Conservation (phyloP, 129 eudicot species). For the Flaveria brownii region DNA sequence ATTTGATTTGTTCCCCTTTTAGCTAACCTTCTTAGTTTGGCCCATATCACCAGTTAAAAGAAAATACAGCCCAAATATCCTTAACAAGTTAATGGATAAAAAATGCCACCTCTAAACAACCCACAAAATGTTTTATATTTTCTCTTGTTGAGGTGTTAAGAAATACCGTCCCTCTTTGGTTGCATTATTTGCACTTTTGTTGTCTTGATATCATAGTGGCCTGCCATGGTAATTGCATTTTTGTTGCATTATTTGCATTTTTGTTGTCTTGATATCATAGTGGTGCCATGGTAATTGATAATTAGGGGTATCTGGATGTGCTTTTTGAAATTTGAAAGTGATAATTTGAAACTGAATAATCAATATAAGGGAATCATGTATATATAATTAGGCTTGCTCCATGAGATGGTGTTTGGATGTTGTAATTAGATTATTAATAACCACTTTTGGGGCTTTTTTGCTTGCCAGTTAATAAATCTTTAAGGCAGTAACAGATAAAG, state of each 20-base stretch:
- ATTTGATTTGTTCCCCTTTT: not conserved
- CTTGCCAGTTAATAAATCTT: not conserved
- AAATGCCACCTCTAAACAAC: not conserved
- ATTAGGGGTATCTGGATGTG: not conserved
- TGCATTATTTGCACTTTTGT: not conserved
- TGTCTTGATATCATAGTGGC: not conserved
- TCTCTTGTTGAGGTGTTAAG: constrained; percentile 16
- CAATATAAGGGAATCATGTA: not conserved
- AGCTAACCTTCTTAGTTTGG: not conserved
- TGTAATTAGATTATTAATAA: not conserved
- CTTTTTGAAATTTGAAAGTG: not conserved
- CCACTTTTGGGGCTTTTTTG: not conserved
- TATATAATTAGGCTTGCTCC: not conserved
- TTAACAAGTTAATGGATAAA: not conserved
- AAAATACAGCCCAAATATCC: not conserved
- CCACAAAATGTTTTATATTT: constrained; percentile 6
- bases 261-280: not conserved
- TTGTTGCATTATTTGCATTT: not conserved
- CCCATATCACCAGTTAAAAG: not conserved
- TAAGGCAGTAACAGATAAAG: not conserved
- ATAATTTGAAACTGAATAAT: not conserved
- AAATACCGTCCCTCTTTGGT: not conserved
- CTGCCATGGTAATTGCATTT: not conserved
- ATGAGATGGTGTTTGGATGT: not conserved
- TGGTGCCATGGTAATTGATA: not conserved